phyloP scores from a whole-genome alignment of 768 basidiomycete genomes.

The Paxillus ammoniavirescens region DNA sequence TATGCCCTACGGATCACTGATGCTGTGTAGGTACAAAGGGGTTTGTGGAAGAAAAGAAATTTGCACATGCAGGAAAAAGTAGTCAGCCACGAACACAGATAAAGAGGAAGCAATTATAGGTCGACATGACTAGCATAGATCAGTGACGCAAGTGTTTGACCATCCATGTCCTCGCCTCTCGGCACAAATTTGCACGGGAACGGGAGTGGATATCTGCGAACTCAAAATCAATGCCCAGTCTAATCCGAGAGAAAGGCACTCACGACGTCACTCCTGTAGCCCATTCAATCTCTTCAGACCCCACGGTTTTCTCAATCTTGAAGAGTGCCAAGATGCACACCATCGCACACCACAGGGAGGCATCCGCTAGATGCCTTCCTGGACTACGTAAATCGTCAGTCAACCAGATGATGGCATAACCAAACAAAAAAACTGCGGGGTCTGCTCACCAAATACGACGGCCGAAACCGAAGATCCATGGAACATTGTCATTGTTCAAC shows the following conservation, averaged over 20 bases:
- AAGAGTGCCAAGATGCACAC: conserved; percentile 15
- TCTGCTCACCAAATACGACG: conserved; percentile 19
- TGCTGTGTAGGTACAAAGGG: too few species aligned
- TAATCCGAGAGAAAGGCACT: background rate
- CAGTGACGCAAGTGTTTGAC: conserved; percentile 10
- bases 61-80: too few species aligned
- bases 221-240: background rate
- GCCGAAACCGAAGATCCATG: too few species aligned
- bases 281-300: conserved; percentile 18
- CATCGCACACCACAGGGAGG: conserved; percentile 23
- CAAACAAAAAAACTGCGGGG: too few species aligned
- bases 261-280: conserved; percentile 11
- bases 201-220: conserved; percentile 12
- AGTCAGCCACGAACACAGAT: background rate
- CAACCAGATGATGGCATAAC: too few species aligned
- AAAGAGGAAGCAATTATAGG: background rate
- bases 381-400: conserved; percentile 3
- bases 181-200: conserved; percentile 16
- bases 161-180: conserved; percentile 17
- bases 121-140: conserved; percentile 7
- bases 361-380: conserved; percentile 22
- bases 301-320: conserved; percentile 15
- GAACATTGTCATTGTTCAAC: too few species aligned
- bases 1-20: too few species aligned
- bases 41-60: too few species aligned